phyloP scores from a whole-genome alignment of 2,329 filamentous ascomycete species.

The Beauveria rudraprayagi region DNA sequence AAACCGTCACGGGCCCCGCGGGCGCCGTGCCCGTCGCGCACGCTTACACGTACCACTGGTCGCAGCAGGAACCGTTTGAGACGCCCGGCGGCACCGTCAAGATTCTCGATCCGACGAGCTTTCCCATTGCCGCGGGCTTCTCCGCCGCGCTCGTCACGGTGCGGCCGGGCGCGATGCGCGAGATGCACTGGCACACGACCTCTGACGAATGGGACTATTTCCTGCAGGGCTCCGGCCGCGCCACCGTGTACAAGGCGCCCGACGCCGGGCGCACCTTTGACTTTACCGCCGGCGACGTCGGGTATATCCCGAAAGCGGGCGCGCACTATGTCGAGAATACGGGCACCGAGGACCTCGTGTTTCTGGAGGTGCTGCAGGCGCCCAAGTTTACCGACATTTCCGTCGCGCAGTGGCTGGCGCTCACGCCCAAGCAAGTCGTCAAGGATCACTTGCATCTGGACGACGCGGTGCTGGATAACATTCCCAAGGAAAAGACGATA shows the following conservation, averaged over 20 bases:
- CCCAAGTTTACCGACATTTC: conserved; percentile 44
- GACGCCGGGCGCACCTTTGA: conserved; percentile 46
- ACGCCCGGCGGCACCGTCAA: conserved; percentile 52
- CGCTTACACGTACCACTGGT: conserved; percentile 44
- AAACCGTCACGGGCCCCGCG: conserved; percentile 38
- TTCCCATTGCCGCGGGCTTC: conserved; percentile 48
- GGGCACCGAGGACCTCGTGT: conserved; percentile 47
- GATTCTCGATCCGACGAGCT: conserved; percentile 48
- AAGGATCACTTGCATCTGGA: conserved; percentile 43
- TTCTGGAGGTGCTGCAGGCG: conserved; percentile 52
- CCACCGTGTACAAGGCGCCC: conserved; percentile 48
- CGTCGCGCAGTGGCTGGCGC: conserved; percentile 49
- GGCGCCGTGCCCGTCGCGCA: conserved; percentile 30
- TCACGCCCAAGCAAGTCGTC: conserved; percentile 50
- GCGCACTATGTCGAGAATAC: conserved; percentile 57
- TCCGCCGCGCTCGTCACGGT: conserved; percentile 49
- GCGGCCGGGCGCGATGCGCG: conserved; percentile 55
- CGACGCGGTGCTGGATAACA: conserved; percentile 26
- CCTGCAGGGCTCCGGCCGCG: conserved; percentile 44
- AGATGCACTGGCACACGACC: conserved; percentile 55
- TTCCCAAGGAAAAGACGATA: conserved; percentile 34
- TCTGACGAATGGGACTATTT: conserved; percentile 57
- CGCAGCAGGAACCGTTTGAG: conserved; percentile 39
- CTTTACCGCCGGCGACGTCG: conserved; percentile 51
- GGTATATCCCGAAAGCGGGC: conserved; percentile 42